These are phyloP conservation scores for Cercospora sp. DNA, from an alignment of 2,329 filamentous ascomycete species.

Conservation along the genomic window DNA sequence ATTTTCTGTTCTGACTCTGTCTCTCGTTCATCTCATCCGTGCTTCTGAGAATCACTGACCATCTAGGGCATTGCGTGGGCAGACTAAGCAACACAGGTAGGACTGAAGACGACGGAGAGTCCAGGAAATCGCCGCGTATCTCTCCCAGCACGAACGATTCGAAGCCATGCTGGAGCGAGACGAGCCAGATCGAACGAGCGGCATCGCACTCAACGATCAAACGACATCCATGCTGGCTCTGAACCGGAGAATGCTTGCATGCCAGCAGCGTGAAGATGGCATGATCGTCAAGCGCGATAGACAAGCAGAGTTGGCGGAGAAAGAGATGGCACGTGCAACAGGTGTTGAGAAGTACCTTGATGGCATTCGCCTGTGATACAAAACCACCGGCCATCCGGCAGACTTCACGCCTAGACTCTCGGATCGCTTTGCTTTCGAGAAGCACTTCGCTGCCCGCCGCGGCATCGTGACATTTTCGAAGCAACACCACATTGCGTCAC, in stretches of 20 bases:
- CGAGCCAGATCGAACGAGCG: neutral
- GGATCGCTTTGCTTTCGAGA: neutral
- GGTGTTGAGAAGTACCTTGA: neutral
- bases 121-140: neutral
- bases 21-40: neutral
- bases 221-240: neutral
- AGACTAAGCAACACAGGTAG: neutral
- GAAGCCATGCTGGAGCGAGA: neutral
- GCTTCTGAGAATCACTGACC: neutral
- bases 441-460: neutral
- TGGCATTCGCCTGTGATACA: neutral
- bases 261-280: neutral
- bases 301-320: neutral
- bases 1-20: neutral
- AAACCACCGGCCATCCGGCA: neutral
- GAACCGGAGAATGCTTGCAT: neutral
- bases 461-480: neutral
- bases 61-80: neutral
- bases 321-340: neutral
- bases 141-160: neutral
- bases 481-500: slow-evolving; percentile 9
- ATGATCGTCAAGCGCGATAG: neutral
- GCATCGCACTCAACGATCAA: neutral
- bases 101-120: neutral
- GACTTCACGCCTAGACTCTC: neutral